phyloP scores from a whole-genome alignment of 1,139 yeast species.

The Saccharomycopsis crataegensis region DNA sequence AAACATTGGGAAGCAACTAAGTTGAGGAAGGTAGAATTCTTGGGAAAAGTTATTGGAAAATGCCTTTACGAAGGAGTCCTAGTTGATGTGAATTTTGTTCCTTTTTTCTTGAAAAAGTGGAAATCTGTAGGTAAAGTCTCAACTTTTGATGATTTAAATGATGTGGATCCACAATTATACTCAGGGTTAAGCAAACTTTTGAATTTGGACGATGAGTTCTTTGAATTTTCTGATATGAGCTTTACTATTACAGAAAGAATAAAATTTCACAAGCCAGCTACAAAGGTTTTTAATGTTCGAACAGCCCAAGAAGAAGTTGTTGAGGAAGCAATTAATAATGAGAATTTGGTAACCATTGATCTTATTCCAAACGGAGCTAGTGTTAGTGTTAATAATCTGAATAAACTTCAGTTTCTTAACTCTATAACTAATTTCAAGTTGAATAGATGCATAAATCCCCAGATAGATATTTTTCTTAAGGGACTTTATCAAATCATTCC shows the following conservation, averaged over 20 bases:
- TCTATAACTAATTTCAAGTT: conserved; percentile 74
- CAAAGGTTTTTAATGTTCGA: background rate
- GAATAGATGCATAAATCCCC: conserved; percentile 52
- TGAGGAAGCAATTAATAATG: background rate
- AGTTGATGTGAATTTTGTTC: conserved; percentile 79
- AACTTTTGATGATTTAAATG: conserved; percentile 72
- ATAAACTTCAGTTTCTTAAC: conserved; percentile 68
- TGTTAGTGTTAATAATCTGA: conserved; percentile 48
- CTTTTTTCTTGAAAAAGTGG: conserved; percentile 79
- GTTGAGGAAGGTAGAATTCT: conserved; percentile 45
- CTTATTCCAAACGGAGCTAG: conserved; percentile 54
- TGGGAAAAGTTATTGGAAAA: conserved; percentile 82
- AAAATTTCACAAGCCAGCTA: conserved; percentile 18
- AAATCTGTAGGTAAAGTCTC: conserved; percentile 29
- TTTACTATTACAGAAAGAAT: conserved; percentile 53
- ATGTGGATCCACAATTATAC: conserved; percentile 65
- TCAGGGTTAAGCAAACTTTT: conserved; percentile 56
- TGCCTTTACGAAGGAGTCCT: conserved; percentile 81
- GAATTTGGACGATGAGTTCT: conserved; percentile 48
- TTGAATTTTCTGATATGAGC: conserved; percentile 51
- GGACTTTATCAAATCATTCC: conserved; percentile 68
- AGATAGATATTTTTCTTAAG: conserved; percentile 55
- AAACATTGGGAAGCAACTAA: conserved; percentile 28
- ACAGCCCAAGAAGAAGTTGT: background rate
- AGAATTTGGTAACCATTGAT: conserved; percentile 35